Conservation (phyloP, 768 basidiomycete species). For the Coprinopsis cinerea region DNA sequence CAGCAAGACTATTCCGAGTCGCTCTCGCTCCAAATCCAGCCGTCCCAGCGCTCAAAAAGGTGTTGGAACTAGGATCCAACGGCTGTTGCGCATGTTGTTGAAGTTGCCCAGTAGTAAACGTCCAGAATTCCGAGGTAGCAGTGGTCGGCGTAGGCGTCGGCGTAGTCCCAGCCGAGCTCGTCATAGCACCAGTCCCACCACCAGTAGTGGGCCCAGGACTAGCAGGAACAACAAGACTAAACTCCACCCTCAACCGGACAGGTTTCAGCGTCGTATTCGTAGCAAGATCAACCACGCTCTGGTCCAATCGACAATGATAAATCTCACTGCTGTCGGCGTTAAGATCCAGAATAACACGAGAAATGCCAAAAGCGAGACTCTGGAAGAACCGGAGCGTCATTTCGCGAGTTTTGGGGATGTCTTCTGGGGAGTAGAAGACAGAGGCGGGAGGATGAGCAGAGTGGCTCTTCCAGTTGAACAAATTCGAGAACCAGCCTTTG, state of each 20-base stretch:
- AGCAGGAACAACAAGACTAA: conserved; percentile 26
- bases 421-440: conserved; percentile 51
- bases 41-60: neutral
- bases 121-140: too few relatives aligned
- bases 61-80: neutral
- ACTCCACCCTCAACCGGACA: conserved; percentile 81
- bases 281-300: conserved; percentile 31
- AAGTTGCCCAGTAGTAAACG: too few relatives aligned
- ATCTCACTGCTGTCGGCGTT: conserved; percentile 20
- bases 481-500: conserved; percentile 91
- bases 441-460: conserved; percentile 32
- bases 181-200: too few relatives aligned
- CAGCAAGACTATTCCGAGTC: neutral
- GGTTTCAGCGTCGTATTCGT: conserved; percentile 51
- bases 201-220: conserved; percentile 13
- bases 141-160: too few relatives aligned
- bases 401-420: conserved; percentile 53
- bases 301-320: conserved; percentile 50
- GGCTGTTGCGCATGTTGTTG: too few relatives aligned
- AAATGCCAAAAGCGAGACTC: conserved; percentile 54
- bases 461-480: conserved; percentile 87
- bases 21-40: too few relatives aligned
- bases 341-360: conserved; percentile 22
- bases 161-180: too few relatives aligned
- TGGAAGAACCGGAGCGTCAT: conserved; percentile 62